These are phyloP conservation scores for Blastobotrys americana DNA, from an alignment of 805 yeast genomes.

Conservation along the genomic window DNA sequence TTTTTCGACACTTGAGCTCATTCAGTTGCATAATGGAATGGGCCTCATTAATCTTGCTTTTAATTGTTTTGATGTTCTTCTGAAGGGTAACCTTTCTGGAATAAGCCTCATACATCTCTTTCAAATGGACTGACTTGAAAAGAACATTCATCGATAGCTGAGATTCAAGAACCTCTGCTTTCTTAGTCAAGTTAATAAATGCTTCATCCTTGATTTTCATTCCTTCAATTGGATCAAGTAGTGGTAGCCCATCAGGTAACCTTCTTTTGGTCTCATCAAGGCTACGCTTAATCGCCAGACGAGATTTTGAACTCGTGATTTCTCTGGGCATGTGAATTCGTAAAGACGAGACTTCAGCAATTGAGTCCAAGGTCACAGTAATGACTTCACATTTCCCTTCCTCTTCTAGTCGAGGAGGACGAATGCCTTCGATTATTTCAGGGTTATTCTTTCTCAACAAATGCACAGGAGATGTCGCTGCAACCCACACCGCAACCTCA, in stretches of 20 bases:
- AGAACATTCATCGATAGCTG: constrained; percentile 65
- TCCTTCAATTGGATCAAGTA: constrained; percentile 80
- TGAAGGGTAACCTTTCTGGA: constrained; percentile 55
- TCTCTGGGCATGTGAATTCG: constrained; percentile 76
- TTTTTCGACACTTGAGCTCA: constrained; percentile 84
- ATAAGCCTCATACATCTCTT: constrained; percentile 58
- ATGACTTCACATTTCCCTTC: constrained; percentile 72
- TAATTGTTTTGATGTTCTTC: constrained; percentile 49
- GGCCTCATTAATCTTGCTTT: constrained; percentile 67
- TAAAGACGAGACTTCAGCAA: constrained; percentile 67
- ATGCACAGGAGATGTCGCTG: constrained; percentile 63
- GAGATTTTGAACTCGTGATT: constrained; percentile 37
- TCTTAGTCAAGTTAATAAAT: constrained; percentile 61
- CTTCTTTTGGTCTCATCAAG: constrained; percentile 73
- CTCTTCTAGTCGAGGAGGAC: constrained; percentile 63
- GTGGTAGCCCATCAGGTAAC: constrained; percentile 87
- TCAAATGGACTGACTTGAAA: constrained; percentile 42
- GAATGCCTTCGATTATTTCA: constrained; percentile 75
- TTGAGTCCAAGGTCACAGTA: constrained; percentile 77
- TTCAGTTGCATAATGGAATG: constrained; percentile 90
- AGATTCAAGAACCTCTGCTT: constrained; percentile 74
- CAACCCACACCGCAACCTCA: constrained; percentile 75
- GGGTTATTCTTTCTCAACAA: constrained; percentile 73
- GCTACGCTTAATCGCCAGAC: constrained; percentile 59
- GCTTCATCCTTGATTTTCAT: constrained; percentile 85